phyloP scores from a whole-genome alignment of 2,329 filamentous ascomycete species.

The Alternaria metachromatica region DNA sequence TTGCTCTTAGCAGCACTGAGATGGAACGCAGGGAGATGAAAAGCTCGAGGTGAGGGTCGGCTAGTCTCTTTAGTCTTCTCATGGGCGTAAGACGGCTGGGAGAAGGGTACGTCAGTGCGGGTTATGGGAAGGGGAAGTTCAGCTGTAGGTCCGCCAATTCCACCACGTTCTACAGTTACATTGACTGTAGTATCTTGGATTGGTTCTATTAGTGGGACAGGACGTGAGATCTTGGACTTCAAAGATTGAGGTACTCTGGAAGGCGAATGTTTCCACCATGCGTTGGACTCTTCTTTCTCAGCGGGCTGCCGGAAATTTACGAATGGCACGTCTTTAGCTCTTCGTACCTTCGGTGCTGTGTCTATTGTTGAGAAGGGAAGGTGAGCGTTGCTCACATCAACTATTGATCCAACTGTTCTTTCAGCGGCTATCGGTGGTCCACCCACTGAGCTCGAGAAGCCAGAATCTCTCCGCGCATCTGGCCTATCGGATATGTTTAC shows the following conservation, averaged over 20 bases:
- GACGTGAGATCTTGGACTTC: constrained; percentile 34
- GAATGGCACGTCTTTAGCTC: neutral
- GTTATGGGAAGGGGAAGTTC: constrained; percentile 11
- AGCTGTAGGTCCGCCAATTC: constrained; percentile 21
- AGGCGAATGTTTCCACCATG: constrained; percentile 9
- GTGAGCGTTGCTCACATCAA: constrained; percentile 22
- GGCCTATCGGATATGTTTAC: neutral
- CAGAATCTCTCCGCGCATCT: neutral
- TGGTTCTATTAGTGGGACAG: constrained; percentile 18
- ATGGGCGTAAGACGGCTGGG: neutral
- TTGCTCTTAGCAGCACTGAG: neutral
- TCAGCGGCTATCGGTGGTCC: constrained; percentile 18
- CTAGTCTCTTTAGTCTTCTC: neutral
- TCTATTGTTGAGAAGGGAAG: constrained; percentile 17
- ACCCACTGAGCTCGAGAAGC: constrained; percentile 12
- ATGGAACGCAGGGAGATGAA: neutral
- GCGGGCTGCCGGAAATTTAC: neutral
- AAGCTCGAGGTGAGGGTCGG: neutral
- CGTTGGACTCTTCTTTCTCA: neutral
- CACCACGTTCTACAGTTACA: constrained; percentile 17
- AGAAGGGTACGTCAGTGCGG: neutral
- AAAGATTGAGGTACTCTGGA: constrained; percentile 8
- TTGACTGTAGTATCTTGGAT: constrained; percentile 14
- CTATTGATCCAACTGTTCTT: neutral
- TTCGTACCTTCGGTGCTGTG: neutral